A percentile compares a stretch with the other conserved stretches of the same genome.
These are phyloP conservation scores for Hanseniaspora mollemarum DNA, from an alignment of 805 yeast genomes.

Conservation along the genomic window DNA sequence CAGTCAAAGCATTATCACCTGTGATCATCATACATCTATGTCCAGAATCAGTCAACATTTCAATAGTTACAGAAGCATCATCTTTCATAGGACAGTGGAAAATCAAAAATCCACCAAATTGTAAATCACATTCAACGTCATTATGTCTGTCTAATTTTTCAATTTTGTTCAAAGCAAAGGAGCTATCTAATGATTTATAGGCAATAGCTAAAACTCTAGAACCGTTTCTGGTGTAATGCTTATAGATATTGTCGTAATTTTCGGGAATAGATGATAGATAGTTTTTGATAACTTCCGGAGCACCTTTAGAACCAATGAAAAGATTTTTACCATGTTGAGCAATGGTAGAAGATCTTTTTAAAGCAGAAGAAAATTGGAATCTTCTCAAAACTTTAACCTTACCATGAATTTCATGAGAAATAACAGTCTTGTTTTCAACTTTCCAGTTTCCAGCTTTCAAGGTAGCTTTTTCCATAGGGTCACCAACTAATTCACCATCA, in stretches of 20 bases:
- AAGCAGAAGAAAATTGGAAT: conserved; percentile 91
- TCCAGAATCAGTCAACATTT: conserved; percentile 86
- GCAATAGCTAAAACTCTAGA: conserved; percentile 95
- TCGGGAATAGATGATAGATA: conserved; percentile 65
- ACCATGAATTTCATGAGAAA: conserved; percentile 36
- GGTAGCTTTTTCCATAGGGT: conserved; percentile 98
- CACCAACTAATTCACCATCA: conserved; percentile 96
- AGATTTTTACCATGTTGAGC: conserved; percentile 47
- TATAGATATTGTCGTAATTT: conserved; percentile 72
- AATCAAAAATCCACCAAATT: conserved; percentile 84
- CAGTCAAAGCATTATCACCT: conserved; percentile 97
- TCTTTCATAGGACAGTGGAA: conserved; percentile 94
- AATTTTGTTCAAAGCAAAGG: conserved; percentile 34
- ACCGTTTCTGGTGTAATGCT: conserved; percentile 87
- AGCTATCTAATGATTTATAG: conserved; percentile 55
- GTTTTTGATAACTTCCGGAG: conserved; percentile 84
- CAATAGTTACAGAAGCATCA: conserved; percentile 82
- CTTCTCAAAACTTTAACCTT: conserved; percentile 72
- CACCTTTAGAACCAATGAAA: conserved; percentile 88
- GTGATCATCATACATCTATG: conserved; percentile 97
- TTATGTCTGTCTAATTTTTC: conserved; percentile 54
- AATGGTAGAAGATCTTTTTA: conserved; percentile 87
- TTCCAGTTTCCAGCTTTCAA: conserved; percentile 77
- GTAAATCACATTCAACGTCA: conserved; percentile 59
- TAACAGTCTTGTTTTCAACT: conserved; percentile 64